phyloP scores from a whole-genome alignment of 2,329 filamentous ascomycete genomes.

The Elsinoe necatrix region DNA sequence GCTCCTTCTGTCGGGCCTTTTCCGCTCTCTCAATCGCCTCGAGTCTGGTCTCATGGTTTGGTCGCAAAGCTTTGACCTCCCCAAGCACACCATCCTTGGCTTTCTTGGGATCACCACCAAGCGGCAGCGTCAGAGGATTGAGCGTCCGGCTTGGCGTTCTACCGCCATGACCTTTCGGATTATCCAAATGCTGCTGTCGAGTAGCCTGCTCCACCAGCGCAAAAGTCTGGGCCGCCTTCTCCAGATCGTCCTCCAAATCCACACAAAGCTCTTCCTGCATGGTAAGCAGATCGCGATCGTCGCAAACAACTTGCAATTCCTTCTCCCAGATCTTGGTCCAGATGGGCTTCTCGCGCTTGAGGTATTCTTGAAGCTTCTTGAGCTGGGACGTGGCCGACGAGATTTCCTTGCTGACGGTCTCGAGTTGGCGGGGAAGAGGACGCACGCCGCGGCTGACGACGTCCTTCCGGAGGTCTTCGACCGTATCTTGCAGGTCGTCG shows the following conservation, averaged over 20 bases:
- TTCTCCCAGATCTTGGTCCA: constrained; percentile 99
- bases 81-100: constrained; percentile 88
- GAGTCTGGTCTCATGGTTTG: constrained; percentile 85
- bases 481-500: constrained; percentile 92
- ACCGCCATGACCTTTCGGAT: constrained; percentile 29
- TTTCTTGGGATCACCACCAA: constrained; percentile 58
- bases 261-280: constrained; percentile 93
- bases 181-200: constrained; percentile 86
- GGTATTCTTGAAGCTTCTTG: constrained; percentile 87
- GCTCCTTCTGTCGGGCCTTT: constrained; percentile 78
- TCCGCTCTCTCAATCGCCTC: constrained; percentile 98
- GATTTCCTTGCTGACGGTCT: constrained; percentile 82
- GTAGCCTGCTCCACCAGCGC: constrained; percentile 93
- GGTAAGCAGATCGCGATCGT: constrained; percentile 86
- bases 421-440: constrained; percentile 80
- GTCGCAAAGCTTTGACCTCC: constrained; percentile 85
- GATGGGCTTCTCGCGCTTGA: constrained; percentile 83
- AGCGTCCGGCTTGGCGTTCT: constrained; percentile 16
- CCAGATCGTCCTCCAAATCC: constrained; percentile 86
- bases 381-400: constrained; percentile 72
- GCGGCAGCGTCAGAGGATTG: constrained; percentile 28
- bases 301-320: constrained; percentile 89
- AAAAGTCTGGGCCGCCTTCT: constrained; percentile 90
- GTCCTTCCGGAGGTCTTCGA: constrained; percentile 95
- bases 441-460: constrained; percentile 89